Evolutionary conservation across 345 rosid genomes (phyloP), one percentile per base, ranked within the genome.

Genomic region (Populus deltoides): DNA sequence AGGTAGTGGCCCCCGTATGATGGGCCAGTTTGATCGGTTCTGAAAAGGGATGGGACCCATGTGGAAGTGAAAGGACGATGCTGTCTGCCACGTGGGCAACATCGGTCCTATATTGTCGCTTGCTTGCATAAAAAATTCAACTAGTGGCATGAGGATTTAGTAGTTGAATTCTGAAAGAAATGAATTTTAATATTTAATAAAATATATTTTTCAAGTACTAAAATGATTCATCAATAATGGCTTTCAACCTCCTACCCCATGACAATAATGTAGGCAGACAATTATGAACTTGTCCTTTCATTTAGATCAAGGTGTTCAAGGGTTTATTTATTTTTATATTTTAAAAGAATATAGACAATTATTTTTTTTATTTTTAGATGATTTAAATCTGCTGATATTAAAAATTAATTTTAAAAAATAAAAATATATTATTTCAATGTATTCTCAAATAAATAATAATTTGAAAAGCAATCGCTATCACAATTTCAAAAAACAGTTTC

Each of bases 381-480:
- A 33, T 33, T 33, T 33, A 2, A 2, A 31, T 31, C 0, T 3
- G 4, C 0, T 31, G 0, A 31, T 31, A 0, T 3, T 33, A 33
- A 33, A 33, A 33, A 3, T 33, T 33, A 33, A 33, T 0, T 33
- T 33, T 33, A 29, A 29, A 29, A 29, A 29, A 29, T 33, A 4
- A 33, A 33, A 33, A 33, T 3, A 33, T 33, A 33, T 4, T 4
- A 33, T 33, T 33, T 33, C 0, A 33, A 33, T 33, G 0, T 33
- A 33, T 33, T 33, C 0, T 33, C 0, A 33, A 0, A 33, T 33
- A 33, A 33, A 33, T 2, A 31, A 3, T 0, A 31, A 0, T 31
- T 31, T 2, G 0, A 31, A 31, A 33, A 33, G 0, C 0, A 33
- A 33, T 4, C 0, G 0, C 0, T 0, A 33, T 6, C 1, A 33